Evolutionary conservation across 2,329 filamentous ascomycete species (phyloP).

Genomic region (Claviceps digitariae): DNA sequence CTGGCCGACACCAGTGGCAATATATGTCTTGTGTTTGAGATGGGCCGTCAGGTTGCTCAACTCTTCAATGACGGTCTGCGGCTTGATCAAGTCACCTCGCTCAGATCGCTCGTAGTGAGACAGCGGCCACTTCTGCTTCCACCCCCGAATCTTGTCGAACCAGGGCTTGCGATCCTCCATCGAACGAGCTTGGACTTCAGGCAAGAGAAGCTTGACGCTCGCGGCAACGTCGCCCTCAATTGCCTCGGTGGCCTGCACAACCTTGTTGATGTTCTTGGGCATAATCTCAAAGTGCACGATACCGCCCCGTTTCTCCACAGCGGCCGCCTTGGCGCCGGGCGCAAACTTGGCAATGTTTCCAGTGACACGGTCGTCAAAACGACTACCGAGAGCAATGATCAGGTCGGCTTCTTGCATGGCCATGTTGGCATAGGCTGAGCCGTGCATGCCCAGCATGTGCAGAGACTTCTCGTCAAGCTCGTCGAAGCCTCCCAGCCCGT

Average conservation of each 20-base stretch:
- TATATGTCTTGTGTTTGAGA: slow-evolving; percentile 73
- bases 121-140: slow-evolving; percentile 87
- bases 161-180: slow-evolving; percentile 62
- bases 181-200: slow-evolving; percentile 49
- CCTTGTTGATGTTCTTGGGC: slow-evolving; percentile 99
- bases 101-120: slow-evolving; percentile 67
- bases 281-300: slow-evolving; percentile 97
- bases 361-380: slow-evolving; percentile 95
- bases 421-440: slow-evolving; percentile 94
- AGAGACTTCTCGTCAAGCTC: slow-evolving; percentile 88
- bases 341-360: slow-evolving; percentile 73
- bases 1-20: slow-evolving; percentile 89
- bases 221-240: slow-evolving; percentile 82
- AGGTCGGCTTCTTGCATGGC: slow-evolving; percentile 94
- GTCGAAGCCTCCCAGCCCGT: slow-evolving; percentile 83
- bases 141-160: slow-evolving; percentile 78
- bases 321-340: slow-evolving; percentile 73
- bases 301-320: slow-evolving; percentile 72
- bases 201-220: slow-evolving; percentile 65
- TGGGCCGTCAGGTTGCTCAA: slow-evolving; percentile 71
- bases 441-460: slow-evolving; percentile 99
- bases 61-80: slow-evolving; percentile 82
- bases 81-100: slow-evolving; percentile 73
- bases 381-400: slow-evolving; percentile 83
- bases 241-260: slow-evolving; percentile 89